Percentiles rank a stretch among this genome's conserved stretches.
Conservation (phyloP, 371 early-diverging fungal genomes). For the Rhizopus delemar region DNA sequence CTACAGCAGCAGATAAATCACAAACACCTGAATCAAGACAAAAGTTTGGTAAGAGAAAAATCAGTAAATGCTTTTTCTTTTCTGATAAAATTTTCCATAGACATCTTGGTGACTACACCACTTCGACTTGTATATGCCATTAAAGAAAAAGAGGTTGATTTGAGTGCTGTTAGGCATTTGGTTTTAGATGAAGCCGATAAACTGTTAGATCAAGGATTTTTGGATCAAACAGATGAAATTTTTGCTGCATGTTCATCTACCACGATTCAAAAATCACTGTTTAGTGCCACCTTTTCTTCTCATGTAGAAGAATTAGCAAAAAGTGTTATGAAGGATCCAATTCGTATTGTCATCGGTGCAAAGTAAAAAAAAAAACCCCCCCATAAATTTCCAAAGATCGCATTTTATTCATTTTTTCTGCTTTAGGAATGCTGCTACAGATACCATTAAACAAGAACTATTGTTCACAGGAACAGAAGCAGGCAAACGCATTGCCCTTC, state of each 20-base stretch:
- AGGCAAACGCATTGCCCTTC: constrained; percentile 90
- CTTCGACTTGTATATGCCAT: constrained; percentile 88
- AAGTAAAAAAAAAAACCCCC: constrained; percentile 49
- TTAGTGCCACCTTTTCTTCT: constrained; percentile 93
- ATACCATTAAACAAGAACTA: constrained; percentile 88
- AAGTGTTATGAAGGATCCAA: constrained; percentile 86
- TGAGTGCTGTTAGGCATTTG: constrained; percentile 70
- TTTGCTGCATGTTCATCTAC: constrained; percentile 81
- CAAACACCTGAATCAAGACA: constrained; percentile 69
- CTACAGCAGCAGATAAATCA: constrained; percentile 64
- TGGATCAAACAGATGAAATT: constrained; percentile 89
- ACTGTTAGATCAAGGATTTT: constrained; percentile 87
- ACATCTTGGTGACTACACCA: constrained; percentile 92
- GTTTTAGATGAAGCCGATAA: constrained; percentile 95
- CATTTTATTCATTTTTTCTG: too few species aligned
- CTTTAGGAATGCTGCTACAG: constrained; percentile 85
- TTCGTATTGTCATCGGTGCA: constrained; percentile 88
- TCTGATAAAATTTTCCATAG: constrained; percentile 22
- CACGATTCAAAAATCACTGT: constrained; percentile 80
- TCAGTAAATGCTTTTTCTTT: background rate
- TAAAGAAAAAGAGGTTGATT: constrained; percentile 74
- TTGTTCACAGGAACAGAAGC: constrained; percentile 91
- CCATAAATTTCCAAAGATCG: background rate
- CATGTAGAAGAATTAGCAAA: constrained; percentile 90
- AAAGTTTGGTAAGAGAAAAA: constrained; percentile 60